Evolutionary conservation across 2,329 filamentous ascomycete species (phyloP), one percentile per base, ranked within the genome.

Genomic region (Venturia pyrina): DNA sequence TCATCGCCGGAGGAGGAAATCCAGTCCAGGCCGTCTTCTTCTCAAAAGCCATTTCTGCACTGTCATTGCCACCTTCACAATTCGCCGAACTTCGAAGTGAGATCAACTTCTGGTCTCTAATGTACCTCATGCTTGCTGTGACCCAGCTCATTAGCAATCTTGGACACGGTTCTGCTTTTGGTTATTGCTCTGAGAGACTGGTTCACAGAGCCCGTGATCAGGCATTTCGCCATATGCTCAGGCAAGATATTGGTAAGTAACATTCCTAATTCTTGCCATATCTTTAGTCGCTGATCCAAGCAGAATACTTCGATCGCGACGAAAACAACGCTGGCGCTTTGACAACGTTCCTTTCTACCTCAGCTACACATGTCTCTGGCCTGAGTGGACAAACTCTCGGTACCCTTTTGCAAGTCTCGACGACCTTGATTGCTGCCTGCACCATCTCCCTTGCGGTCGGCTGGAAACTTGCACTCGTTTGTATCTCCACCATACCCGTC

Each of bases 311-410:
- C 71, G 95, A 98, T 75, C 83, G 82, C 57, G 90, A 96, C 69
- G 89, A 95, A 75, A 96, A 98, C 75, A 92, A 89, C 7, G 88
- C 91, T 7, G 95, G 95, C 69, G 89, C 92, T 0, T 80, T 99
- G 71, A 96, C 92, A 0, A 91, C 89, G 0, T 95, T 96, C 78
- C 80, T 97, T 15, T 93, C 90, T 1, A 96, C 91, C 0, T 90
- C 96, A 76, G 93, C 93, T 0, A 96, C 91, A 0, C 89, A 96
- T 72, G 83, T 97, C 40, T 89, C 92, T 19, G 93, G 95, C 17
- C 85, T 98, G 60, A 93, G 90, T 69, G 95, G 93, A 60, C 87
- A 87, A 37, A 96, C 92, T 0, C 83, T 98, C 1, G 93, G 93
- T 66, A 96, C 93, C 10, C 83, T 98, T 66, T 79, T 96, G 56